Evolutionary conservation across 2,329 filamentous ascomycete species (phyloP).

Genomic region (Beauveria asiatica): DNA sequence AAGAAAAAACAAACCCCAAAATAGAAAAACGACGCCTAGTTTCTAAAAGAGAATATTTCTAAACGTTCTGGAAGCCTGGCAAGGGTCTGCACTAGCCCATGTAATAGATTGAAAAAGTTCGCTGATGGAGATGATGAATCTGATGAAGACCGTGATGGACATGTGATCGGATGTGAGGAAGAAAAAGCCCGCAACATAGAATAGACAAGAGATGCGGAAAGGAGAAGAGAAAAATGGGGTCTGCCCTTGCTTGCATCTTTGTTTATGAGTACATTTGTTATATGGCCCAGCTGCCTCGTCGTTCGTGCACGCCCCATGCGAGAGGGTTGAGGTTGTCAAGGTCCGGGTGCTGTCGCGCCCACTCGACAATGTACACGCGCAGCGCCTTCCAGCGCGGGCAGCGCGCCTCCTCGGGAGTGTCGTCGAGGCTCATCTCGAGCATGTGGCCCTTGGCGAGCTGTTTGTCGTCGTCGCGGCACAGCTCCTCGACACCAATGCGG

Average conservation of each 20-base stretch:
- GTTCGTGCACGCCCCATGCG: conserved; percentile 59
- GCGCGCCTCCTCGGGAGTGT: conserved; percentile 41
- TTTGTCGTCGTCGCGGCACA: conserved; percentile 61
- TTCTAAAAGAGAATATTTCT: neutral
- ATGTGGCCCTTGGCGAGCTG: conserved; percentile 65
- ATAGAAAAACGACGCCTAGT: neutral
- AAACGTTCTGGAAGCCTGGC: neutral
- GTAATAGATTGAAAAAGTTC: neutral
- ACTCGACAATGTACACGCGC: conserved; percentile 75
- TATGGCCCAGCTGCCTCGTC: conserved; percentile 66
- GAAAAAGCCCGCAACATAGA: neutral
- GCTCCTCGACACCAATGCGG: conserved; percentile 56
- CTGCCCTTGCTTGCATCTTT: neutral
- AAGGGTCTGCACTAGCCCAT: neutral
- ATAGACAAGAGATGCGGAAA: neutral
- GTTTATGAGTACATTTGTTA: conserved; percentile 22
- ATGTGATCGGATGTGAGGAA: neutral
- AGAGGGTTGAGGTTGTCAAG: conserved; percentile 52
- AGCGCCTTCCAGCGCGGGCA: conserved; percentile 74
- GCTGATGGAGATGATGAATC: neutral
- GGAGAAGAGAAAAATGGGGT: neutral
- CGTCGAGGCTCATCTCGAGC: conserved; percentile 40
- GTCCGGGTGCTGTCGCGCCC: conserved; percentile 78
- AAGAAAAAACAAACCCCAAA: neutral
- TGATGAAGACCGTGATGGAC: neutral